Evolutionary conservation across 2,329 filamentous ascomycete species (phyloP), one percentile per base, ranked within the genome.

Genomic region (Ceratocystis destructans): DNA sequence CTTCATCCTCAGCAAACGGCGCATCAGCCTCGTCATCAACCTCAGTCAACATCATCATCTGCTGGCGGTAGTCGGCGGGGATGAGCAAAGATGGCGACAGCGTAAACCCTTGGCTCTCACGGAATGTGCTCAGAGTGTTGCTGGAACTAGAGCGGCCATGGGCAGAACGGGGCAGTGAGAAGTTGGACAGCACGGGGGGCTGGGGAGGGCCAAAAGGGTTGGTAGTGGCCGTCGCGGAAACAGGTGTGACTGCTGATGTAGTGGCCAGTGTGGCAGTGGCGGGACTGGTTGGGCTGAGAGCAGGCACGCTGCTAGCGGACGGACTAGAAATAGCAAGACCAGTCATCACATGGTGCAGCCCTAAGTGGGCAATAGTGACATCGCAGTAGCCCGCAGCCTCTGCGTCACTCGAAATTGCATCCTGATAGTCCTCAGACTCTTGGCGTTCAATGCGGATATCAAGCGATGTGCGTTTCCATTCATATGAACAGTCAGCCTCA

Each of bases 401-500:
- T 17, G 12, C 45, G 41, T 28, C 17, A 7, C 64, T 46, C 17
- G 41, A 28, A 22, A 44, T 22, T 10, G 48, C 57, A 17, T 61
- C 61, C 37, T 64, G 48, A n/a, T 17, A 55, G 6, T 48, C 61
- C 62, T 68, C 41, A 69, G 70, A 70, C 25, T 62, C 15, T 17
- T 66, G 62, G 17, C 65, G 63, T 31, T 69, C 55, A 70, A 71
- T 6, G 22, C 70, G 68, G 17, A 70, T 71, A 61, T 85, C 83
- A 64, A 81, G 70, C 0, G 83, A 86, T 2, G 79, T 76, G 17
- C 81, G 80, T 67, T 85, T 82, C 84, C 84, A 87, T 57, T 84
- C 80, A 70, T 85, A 87, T 69, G 87, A 81, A 71, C 83, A 87
- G 73, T 87, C 78, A 6, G 84, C 85, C 72, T 87, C 85, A 12